Base-by-base conservation (phyloP, 2,329 filamentous ascomycete genomes). In the Aspergillus luchuensis region DNA sequence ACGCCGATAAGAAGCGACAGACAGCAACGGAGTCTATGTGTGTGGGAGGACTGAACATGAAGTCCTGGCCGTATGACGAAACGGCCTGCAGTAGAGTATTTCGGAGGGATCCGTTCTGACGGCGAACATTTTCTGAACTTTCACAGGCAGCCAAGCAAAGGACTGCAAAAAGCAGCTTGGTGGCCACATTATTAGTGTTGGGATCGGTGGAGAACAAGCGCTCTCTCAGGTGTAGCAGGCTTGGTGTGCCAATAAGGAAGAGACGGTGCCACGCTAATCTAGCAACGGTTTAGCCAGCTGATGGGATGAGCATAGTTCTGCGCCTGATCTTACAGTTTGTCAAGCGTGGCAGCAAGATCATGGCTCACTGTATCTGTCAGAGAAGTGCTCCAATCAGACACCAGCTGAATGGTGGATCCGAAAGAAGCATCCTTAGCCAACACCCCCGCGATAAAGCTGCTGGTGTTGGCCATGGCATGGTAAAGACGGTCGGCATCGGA, bases 211-310 rank as follows among this genome's bases (percentile, higher is more conserved):
- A 62, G 11, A 50, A 23, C 25, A 66, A 56, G 19, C 60, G 58
- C 7, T 57, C 43, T 52, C 64, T 39, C 30, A 65, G 28, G 38
- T 38, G 52, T n/a, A 61, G 54, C 4, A 66, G 36, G 25, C 58
- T 60, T 36, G 63, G 64, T 28, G 56, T 30, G 19, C 57, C 51
- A 30, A 63, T 61, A 10, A 55, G 38, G 55, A 65, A 66, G 43
- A 66, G 60, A 8, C 56, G 57, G 55, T 66, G 61, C 63, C 63
- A 66, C 8, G 47, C 55, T 33, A 66, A 56, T 51, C 64, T 66
- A 49, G 10, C 39, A 5, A 43, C 10, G n/a, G 5, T 30, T n/a
- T 39, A 19, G 28, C 33, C 8, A 41, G 8, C 25, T 39, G n/a
- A 48, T 45, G 2, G 38, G 11, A 30, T 23, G 4, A n/a, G 23